These are phyloP conservation scores for Tetrapisispora phaffii DNA, from an alignment of 805 yeast genomes.

Conservation along the genomic window DNA sequence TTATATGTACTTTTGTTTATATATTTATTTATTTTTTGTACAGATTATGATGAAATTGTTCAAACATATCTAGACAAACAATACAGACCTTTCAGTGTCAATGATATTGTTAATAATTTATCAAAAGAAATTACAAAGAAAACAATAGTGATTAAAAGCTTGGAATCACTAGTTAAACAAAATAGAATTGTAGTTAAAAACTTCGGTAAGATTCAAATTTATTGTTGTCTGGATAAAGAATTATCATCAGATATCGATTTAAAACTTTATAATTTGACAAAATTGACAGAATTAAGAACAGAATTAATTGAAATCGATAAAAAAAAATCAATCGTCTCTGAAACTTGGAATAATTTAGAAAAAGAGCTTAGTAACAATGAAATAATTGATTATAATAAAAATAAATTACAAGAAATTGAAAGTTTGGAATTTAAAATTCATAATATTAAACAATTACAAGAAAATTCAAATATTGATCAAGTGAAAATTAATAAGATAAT, in stretches of 20 bases:
- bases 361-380: constrained; percentile 15
- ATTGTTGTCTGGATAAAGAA: constrained; percentile 33
- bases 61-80: constrained; percentile 34
- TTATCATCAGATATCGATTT: constrained; percentile 5
- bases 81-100: constrained; percentile 40
- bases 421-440: constrained; percentile 6
- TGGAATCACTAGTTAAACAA: constrained; percentile 30
- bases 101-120: constrained; percentile 38
- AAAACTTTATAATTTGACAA: constrained; percentile 10
- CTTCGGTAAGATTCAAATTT: constrained; percentile 37
- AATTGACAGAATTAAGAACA: constrained; percentile 15
- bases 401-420: constrained; percentile 5
- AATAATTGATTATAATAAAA: constrained; percentile 5
- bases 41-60: constrained; percentile 23
- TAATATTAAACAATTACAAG: constrained; percentile 1
- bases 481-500: constrained; percentile 10
- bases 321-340: constrained; percentile 7
- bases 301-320: constrained; percentile 18
- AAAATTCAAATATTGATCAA: constrained; percentile 4
- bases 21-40: background rate
- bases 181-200: constrained; percentile 31
- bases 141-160: constrained; percentile 16
- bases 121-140: constrained; percentile 34
- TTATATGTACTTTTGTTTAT: background rate
- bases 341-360: constrained; percentile 6